phyloP scores from a whole-genome alignment of 1,284 basidiomycete genomes.

The Wolfiporia cocos region DNA sequence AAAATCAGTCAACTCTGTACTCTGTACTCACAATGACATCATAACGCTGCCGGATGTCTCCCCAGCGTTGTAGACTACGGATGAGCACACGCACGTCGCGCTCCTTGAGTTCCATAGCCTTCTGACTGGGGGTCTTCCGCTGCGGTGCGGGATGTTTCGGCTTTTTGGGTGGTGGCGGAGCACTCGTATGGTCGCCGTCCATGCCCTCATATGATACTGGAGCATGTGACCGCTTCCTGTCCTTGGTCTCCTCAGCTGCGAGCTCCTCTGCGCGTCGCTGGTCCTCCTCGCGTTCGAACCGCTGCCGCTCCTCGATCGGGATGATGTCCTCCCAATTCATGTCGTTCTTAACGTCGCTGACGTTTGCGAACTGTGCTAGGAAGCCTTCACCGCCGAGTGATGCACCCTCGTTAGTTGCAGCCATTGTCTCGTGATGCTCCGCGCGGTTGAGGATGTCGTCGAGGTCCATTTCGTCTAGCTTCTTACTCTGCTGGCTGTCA shows the following conservation, averaged over 20 bases:
- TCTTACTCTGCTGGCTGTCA: slow-evolving; percentile 87
- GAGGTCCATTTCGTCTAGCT: slow-evolving; percentile 98
- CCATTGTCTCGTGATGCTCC: slow-evolving; percentile 94
- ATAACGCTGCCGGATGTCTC: slow-evolving; percentile 93
- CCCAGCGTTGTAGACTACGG: slow-evolving; percentile 95
- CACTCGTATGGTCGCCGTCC: slow-evolving; percentile 72
- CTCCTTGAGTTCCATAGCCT: slow-evolving; percentile 95
- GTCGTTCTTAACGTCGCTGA: slow-evolving; percentile 98
- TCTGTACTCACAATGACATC: slow-evolving; percentile 79
- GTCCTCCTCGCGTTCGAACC: slow-evolving; percentile 81
- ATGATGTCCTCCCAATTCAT: slow-evolving; percentile 99
- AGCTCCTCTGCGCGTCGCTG: slow-evolving; percentile 65
- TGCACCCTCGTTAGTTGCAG: slow-evolving; percentile 69
- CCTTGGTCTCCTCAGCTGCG: slow-evolving; percentile 57
- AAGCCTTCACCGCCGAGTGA: slow-evolving; percentile 97
- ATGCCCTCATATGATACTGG: slow-evolving; percentile 88
- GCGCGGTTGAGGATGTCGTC: slow-evolving; percentile 97
- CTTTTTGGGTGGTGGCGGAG: slow-evolving; percentile 63
- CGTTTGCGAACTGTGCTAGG: slow-evolving; percentile 91
- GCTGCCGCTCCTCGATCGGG: slow-evolving; percentile 86
- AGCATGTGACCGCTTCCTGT: slow-evolving; percentile 81
- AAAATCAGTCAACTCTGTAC: slow-evolving; percentile 2
- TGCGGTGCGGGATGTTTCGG: slow-evolving; percentile 62
- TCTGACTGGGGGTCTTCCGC: slow-evolving; percentile 83
- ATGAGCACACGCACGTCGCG: slow-evolving; percentile 95